Evolutionary conservation across 2,329 filamentous ascomycete genomes (phyloP).

Genomic region (Mariannaea elegans): DNA sequence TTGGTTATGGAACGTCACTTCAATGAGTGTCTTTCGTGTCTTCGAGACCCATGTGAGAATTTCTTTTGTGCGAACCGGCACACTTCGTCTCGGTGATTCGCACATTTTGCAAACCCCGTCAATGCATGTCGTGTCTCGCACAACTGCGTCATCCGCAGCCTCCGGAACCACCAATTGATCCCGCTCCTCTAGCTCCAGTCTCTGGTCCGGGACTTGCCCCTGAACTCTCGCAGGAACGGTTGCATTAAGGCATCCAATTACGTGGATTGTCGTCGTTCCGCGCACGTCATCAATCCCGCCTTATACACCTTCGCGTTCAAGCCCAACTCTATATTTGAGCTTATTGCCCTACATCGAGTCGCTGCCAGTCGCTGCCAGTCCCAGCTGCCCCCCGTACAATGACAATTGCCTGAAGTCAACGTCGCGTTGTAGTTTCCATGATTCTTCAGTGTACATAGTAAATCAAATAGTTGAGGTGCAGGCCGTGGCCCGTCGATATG

Average conservation of each 20-base stretch:
- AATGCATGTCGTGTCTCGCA: constrained; percentile 6
- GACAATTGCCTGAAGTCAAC: constrained; percentile 23
- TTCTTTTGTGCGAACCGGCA: not conserved
- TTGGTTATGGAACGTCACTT: too few species aligned
- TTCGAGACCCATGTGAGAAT: not conserved
- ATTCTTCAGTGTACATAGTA: constrained; percentile 23
- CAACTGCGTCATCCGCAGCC: constrained; percentile 26
- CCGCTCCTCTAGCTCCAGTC: too few species aligned
- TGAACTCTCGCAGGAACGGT: not conserved
- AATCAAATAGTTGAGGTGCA: constrained; percentile 21
- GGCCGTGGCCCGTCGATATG: constrained; percentile 1
- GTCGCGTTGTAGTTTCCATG: constrained; percentile 27
- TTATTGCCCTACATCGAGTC: not conserved
- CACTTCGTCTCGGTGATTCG: constrained; percentile 25
- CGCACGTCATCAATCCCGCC: not conserved
- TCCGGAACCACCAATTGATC: constrained; percentile 25
- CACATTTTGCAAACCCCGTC: constrained; percentile 2
- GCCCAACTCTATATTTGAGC: not conserved
- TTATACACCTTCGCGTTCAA: not conserved
- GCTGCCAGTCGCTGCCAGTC: constrained; percentile 1
- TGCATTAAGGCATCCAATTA: constrained; percentile 9
- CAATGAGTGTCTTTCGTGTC: too few species aligned
- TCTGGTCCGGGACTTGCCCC: too few species aligned
- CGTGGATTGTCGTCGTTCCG: too few species aligned
- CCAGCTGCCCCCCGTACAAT: constrained; percentile 1